Evolutionary conservation across 139 green algal species (phyloP).

Genomic region (Mesotaenium endlicherianum): DNA sequence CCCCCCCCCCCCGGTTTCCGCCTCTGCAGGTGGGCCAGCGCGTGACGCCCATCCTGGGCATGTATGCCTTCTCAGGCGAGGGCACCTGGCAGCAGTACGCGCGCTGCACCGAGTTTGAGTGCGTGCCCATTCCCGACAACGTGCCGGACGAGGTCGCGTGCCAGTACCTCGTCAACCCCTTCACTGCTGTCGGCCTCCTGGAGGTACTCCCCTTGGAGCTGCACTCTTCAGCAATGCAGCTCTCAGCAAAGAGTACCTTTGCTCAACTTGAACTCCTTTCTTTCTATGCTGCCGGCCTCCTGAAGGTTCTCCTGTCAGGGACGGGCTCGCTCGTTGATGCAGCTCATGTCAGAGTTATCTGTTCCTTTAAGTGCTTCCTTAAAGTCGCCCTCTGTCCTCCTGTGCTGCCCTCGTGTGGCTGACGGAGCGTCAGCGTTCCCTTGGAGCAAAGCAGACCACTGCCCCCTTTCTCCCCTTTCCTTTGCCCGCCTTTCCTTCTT

Average conservation of each 20-base stretch:
- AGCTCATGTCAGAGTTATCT: no score
- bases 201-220: not conserved
- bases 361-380: no score
- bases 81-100: constrained; percentile 34
- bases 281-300: not conserved
- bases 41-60: constrained; percentile 1
- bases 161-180: constrained; percentile 26
- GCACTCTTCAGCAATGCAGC: no score
- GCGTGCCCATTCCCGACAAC: not conserved
- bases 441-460: no score
- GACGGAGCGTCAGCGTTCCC: no score
- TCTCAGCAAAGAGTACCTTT: constrained; percentile 2
- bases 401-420: no score
- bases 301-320: not conserved
- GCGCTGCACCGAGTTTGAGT: not conserved
- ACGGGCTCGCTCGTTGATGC: no score
- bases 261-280: not conserved
- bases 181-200: constrained; percentile 5
- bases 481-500: no score
- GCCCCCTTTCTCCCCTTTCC: no score
- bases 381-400: no score
- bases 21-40: constrained; percentile 2
- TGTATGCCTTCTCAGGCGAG: not conserved
- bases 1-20: no score
- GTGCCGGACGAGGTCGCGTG: constrained; percentile 24